Conservation (phyloP, 371 early-diverging fungal species). For the Apophysomyces variabilis region DNA sequence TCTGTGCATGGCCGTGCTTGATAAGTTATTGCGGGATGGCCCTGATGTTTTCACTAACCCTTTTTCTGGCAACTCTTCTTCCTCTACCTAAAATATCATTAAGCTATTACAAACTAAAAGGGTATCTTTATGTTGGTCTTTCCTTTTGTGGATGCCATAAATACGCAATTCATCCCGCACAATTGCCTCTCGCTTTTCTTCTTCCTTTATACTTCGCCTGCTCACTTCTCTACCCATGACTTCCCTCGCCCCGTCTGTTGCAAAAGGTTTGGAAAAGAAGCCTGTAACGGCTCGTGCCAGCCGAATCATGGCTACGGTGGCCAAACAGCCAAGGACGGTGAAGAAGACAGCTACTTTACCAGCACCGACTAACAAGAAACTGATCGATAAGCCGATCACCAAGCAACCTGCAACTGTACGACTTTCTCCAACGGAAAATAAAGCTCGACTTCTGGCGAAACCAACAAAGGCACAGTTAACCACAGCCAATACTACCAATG, state of each 20-base stretch:
- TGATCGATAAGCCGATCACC: background rate
- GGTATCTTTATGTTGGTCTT: slow-evolving; percentile 7
- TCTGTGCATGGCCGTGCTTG: background rate
- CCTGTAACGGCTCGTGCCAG: background rate
- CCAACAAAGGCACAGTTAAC: background rate
- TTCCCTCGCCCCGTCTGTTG: background rate
- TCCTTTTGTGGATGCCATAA: slow-evolving; percentile 11
- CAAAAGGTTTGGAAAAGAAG: background rate
- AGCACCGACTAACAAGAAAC: background rate
- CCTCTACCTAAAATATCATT: slow-evolving; percentile 4
- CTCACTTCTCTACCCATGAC: background rate
- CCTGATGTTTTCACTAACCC: slow-evolving; percentile 7
- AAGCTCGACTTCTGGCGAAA: background rate
- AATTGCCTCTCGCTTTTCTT: background rate
- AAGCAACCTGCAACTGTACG: background rate
- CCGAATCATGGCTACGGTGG: background rate
- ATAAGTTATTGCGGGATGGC: background rate
- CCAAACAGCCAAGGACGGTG: background rate
- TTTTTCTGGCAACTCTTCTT: slow-evolving; percentile 7
- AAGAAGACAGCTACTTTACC: background rate
- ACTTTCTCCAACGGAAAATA: background rate
- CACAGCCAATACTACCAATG: background rate
- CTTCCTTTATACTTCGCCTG: background rate
- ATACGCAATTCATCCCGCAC: background rate
- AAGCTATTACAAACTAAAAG: background rate